Base-by-base conservation (phyloP, 2,329 filamentous ascomycete species). In the Fusarium anthophilum region DNA sequence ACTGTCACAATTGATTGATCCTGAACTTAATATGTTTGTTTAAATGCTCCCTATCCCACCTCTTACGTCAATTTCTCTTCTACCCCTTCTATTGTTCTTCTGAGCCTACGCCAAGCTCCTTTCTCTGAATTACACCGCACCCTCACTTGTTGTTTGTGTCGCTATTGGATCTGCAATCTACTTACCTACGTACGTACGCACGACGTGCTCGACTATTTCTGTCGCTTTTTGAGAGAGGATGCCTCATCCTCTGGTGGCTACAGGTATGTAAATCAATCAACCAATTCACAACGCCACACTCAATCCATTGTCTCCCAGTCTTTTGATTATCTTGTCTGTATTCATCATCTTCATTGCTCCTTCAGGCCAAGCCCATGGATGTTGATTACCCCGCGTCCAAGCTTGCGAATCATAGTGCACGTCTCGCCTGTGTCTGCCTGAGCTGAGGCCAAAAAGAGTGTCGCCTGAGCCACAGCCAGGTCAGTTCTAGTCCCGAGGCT, bases 341-440 rank as follows among this genome's bases (percentile, higher is more conserved):
- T 54, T 26, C 38, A 38, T 43, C 38, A 55, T 38, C 28, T 58
- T 39, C 7, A 22, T 11, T 57, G 32, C 63, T 53, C 20, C 8
- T 54, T 53, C 55, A 72, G 62, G 45, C 63, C 51, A 67, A 58
- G 57, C 28, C 64, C 48, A 43, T 48, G 35, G 44, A 50, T 45
- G 22, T 67, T 69, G 67, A 45, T 66, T 75, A 75, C 76, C 76
- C 76, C 76, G 76, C 76, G 73, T 66, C 58, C 53, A 58, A 41
- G 65, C 67, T 74, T 77, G 76, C 72, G 72, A 74, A 77, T 76
- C 76, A 77, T 55, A 53, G 65, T 37, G 69, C 60, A 65, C 45
- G 50, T 62, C 45, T 56, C 61, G n/a, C 35, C 43, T 55, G 28
- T 50, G 59, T 26, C 64, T 70, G 70, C 73, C 67, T 74, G 70